Evolutionary conservation across 1,139 yeast species (phyloP), one percentile per base, ranked within the genome.

Genomic region (Nakaseomyces bracarensis): DNA sequence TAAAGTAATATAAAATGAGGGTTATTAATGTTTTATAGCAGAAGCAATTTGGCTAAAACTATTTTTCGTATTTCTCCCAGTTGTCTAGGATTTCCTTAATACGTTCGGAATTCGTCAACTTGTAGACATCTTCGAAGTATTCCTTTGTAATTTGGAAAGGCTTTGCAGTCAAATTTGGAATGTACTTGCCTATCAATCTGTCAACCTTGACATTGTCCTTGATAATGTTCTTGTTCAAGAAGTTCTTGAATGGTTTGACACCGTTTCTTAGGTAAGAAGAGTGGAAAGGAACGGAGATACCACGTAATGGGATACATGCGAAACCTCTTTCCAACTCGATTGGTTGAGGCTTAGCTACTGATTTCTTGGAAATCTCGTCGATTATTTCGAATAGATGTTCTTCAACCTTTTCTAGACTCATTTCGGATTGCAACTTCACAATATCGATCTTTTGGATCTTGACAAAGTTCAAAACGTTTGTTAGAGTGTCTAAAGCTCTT

Each of bases 241-340:
- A 93, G 70, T 91, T 83, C 74, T 91, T 89, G 87, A 91, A 91
- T 58, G 98, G 98, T 69, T 87, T 89, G 50, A 91, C 99, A 69
- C 99, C 99, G 49, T 93, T 84, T 75, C 91, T 83, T 71, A 91
- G 76, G 72, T 93, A 91, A 27, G 95, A 82, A 35, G 96, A 87
- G 70, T 93, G 98, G 96, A 91, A 91, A 49, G 99, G 99, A 61
- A 91, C 99, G 21, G 96, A 86, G 55, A 91, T 91, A 57, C 98
- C 98, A 75, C 84, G 89, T 66, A 91, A 78, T 64, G 99, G 99
- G 57, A 91, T 91, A 59, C 93, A 93, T 39, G 99, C 97, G 58
- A 84, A 91, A 30, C 99, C 99, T 71, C 98, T 82, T 70, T 91
- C 94, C 61, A 93, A 75, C 44, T 89, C 95, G 63, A 91, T 85